phyloP scores from a whole-genome alignment of 2,329 filamentous ascomycete species.

The Arthrobotrys megalospora region DNA sequence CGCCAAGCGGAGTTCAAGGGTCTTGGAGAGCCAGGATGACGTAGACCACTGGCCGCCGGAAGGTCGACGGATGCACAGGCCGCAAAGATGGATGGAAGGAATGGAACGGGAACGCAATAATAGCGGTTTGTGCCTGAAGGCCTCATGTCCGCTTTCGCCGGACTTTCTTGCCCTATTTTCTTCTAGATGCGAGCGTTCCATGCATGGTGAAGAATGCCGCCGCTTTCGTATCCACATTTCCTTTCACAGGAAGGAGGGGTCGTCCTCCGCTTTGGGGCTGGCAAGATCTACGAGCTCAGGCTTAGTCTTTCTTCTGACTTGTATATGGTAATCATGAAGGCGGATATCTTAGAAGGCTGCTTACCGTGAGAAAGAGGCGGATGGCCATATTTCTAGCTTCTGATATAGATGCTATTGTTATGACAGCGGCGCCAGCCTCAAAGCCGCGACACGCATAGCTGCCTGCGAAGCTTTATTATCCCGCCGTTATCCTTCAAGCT shows the following conservation, averaged over 20 bases:
- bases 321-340: neutral
- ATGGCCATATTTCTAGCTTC: neutral
- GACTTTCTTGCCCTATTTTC: conserved; percentile 1
- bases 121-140: neutral
- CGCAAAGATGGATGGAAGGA: conserved; percentile 6
- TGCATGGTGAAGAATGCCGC: conserved; percentile 8
- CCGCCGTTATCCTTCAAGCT: neutral
- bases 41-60: conserved; percentile 8
- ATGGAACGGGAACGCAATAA: conserved; percentile 12
- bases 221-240: conserved; percentile 11
- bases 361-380: conserved; percentile 3
- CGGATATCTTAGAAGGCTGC: neutral
- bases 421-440: neutral
- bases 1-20: conserved; percentile 45
- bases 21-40: conserved; percentile 42
- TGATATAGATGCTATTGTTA: neutral
- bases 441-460: conserved; percentile 11
- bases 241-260: neutral
- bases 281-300: conserved; percentile 2
- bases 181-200: conserved; percentile 9
- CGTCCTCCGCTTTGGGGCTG: neutral
- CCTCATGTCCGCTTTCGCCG: neutral
- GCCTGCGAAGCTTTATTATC: conserved; percentile 1
- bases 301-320: neutral
- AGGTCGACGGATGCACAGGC: conserved; percentile 5